A percentile compares a stretch with the other conserved stretches of the same genome.
Evolutionary conservation across 2,329 filamentous ascomycete species (phyloP).

Genomic region (Chaetomiaceae sp.): DNA sequence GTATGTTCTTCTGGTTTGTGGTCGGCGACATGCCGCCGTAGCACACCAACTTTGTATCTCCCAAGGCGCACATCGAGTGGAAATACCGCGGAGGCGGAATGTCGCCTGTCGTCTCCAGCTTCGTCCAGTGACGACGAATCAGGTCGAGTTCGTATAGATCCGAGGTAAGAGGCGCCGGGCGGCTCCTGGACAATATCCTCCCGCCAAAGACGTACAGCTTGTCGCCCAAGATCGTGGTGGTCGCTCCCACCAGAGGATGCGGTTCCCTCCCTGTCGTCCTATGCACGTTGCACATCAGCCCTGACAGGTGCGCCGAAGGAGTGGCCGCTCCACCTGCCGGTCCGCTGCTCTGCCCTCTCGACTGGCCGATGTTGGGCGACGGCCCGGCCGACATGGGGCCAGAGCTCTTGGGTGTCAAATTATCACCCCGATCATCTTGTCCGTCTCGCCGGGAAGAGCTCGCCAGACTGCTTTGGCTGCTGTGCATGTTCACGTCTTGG

Average conservation of each 20-base stretch:
- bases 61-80: conserved; percentile 89
- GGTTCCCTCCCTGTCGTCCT: conserved; percentile 89
- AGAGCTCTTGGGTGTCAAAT: conserved; percentile 47
- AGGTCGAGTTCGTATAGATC: conserved; percentile 93
- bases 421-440: conserved; percentile 44
- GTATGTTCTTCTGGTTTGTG: conserved; percentile 43
- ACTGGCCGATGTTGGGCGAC: conserved; percentile 48
- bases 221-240: conserved; percentile 90
- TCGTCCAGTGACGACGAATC: conserved; percentile 87
- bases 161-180: conserved; percentile 74
- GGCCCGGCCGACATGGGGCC: conserved; percentile 52
- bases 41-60: conserved; percentile 93
- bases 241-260: conserved; percentile 86
- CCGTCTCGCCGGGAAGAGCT: conserved; percentile 41
- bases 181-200: conserved; percentile 75
- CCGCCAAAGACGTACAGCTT: conserved; percentile 97
- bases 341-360: conserved; percentile 34
- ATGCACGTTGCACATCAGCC: conserved; percentile 67
- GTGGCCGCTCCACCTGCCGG: conserved; percentile 40
- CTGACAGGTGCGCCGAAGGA: conserved; percentile 56
- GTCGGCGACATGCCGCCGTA: conserved; percentile 97
- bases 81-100: conserved; percentile 91
- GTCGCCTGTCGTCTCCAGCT: conserved; percentile 77
- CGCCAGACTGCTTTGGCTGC: conserved; percentile 44
- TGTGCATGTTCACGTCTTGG: conserved; percentile 39